Evolutionary conservation across 352 stramenopile genomes (phyloP).

Genomic region (Phytophthora kernoviae): DNA sequence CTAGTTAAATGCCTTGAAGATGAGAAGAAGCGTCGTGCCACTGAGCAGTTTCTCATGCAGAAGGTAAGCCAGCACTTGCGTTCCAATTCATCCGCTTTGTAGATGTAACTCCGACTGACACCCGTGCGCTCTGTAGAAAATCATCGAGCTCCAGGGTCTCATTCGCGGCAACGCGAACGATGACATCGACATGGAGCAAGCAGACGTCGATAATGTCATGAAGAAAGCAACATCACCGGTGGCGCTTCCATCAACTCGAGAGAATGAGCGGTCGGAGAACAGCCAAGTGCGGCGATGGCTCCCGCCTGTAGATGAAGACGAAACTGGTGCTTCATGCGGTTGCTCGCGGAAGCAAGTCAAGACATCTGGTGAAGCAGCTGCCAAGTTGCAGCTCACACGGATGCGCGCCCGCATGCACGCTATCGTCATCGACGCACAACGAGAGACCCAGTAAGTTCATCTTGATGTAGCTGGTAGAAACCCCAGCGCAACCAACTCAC

Average conservation of each 20-base stretch:
- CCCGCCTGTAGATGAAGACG: constrained; percentile 21
- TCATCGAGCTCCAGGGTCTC: constrained; percentile 69
- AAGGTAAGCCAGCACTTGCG: constrained; percentile 29
- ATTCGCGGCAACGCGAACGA: constrained; percentile 60
- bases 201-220: background rate
- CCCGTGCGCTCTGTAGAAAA: constrained; percentile 50
- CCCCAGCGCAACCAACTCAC: constrained; percentile 14
- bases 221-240: constrained; percentile 12
- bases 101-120: background rate
- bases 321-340: constrained; percentile 5
- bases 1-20: constrained; percentile 62
- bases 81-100: background rate
- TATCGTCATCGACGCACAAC: constrained; percentile 51
- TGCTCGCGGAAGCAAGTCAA: constrained; percentile 29
- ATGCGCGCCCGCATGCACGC: constrained; percentile 60
- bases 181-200: constrained; percentile 29
- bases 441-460: constrained; percentile 45
- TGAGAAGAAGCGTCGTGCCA: constrained; percentile 68
- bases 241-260: constrained; percentile 4
- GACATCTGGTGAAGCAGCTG: constrained; percentile 25
- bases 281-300: constrained; percentile 25
- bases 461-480: background rate
- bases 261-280: constrained; percentile 32
- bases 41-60: constrained; percentile 74
- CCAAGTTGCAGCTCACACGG: constrained; percentile 49